Conservation (phyloP, 139 green algal species). For the Coelastrella sp. region DNA sequence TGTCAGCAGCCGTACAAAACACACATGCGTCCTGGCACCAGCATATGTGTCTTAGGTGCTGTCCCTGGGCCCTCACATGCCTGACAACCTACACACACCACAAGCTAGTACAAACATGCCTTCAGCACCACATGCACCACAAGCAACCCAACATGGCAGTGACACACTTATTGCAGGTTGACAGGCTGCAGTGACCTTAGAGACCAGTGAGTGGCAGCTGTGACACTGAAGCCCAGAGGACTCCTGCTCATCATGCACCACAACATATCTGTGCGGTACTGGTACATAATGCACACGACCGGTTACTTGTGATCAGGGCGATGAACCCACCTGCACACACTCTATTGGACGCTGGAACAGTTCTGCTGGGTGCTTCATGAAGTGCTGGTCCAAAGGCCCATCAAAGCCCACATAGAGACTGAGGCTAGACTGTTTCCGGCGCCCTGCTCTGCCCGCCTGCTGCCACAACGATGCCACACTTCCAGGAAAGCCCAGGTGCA, state of each 20-base stretch:
- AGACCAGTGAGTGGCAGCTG: neutral
- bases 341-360: constrained; percentile 89
- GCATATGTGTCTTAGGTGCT: too few species aligned
- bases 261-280: too few species aligned
- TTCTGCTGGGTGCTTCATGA: constrained; percentile 83
- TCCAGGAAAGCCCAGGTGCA: constrained; percentile 88
- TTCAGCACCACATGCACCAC: too few species aligned
- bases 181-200: neutral
- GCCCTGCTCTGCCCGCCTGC: constrained; percentile 92
- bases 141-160: too few species aligned
- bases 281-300: neutral
- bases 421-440: constrained; percentile 78
- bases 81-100: too few species aligned
- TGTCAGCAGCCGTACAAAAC: neutral
- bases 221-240: too few species aligned
- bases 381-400: constrained; percentile 95
- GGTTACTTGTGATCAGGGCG: neutral
- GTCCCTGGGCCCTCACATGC: too few species aligned
- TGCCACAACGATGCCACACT: constrained; percentile 90
- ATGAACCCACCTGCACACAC: constrained; percentile 62
- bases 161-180: too few species aligned
- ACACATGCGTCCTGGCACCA: too few species aligned
- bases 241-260: too few species aligned
- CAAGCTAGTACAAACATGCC: too few species aligned
- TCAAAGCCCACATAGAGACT: constrained; percentile 93